Evolutionary conservation across 2,329 filamentous ascomycete genomes (phyloP), one percentile per base, ranked within the genome.

Genomic region (Monosporascus sp.): DNA sequence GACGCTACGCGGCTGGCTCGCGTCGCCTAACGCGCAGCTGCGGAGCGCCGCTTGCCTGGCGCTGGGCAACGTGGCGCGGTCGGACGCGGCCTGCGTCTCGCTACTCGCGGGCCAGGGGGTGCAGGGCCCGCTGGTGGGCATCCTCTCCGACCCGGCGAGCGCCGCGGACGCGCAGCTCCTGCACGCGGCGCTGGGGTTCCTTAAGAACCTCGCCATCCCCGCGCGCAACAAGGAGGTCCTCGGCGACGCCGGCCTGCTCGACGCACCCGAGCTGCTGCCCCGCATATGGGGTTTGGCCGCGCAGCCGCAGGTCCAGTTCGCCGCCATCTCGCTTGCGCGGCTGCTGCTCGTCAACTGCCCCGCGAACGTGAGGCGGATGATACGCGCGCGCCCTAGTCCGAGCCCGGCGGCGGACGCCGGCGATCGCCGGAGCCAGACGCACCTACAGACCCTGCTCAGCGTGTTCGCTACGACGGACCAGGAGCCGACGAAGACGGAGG

Each of bases 201-300:
- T 86, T 55, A 86, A 85, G 66, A 87, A 87, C 64, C 77, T 87
- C 8, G 80, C 83, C 25, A 81, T 87, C 49, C 80, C 82, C 0
- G 53, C 68, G 0, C 63, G 66, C 25, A 86, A 86, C 67, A 86
- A 84, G 64, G 57, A 72, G 2, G 48, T 68, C 0, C 71, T 87
- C 1, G 77, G 77, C 17, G 67, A 68, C 5, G 65, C 70, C 3
- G 67, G 68, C 1, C 67, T 85, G 2, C 69, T 85, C 3, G 70
- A 74, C 6, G 60, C 70, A 0, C 52, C 60, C 1, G 11, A 35
- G 3, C 68, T 76, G 35, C 71, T 86, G 1, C 81, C 83, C 0
- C 74, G 75, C 1, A 71, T 86, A 49, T 83, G 81, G 76, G 65
- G 69, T 9, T 66, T 81, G 25, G 78, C 82, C 53, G 71, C 74